Conservation (phyloP, 495 filamentous ascomycete genomes). For the Tuber aestivum region DNA sequence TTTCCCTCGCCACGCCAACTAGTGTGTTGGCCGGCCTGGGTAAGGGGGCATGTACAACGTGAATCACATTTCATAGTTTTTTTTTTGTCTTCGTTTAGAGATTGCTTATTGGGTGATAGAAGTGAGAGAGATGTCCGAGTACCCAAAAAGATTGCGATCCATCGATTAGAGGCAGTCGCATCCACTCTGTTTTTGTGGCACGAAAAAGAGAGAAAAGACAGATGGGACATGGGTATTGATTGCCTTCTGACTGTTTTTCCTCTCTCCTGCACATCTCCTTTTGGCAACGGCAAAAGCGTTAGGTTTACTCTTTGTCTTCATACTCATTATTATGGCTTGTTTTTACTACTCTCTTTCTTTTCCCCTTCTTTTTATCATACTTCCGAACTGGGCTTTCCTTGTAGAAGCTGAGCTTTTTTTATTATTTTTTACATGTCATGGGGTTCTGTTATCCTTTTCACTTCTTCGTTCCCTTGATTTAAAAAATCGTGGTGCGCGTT, state of each 20-base stretch:
- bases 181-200: neutral
- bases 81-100: slow-evolving; percentile 1
- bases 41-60: neutral
- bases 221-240: neutral
- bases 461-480: neutral
- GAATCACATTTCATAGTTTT: neutral
- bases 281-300: neutral
- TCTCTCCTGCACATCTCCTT: neutral
- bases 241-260: neutral
- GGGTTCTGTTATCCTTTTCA: neutral
- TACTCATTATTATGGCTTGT: neutral
- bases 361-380: neutral
- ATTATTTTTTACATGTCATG: slow-evolving; percentile 1
- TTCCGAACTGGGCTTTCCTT: neutral
- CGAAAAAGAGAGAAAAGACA: neutral
- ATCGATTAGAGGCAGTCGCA: neutral
- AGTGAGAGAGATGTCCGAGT: neutral
- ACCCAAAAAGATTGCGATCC: neutral
- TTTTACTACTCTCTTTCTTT: neutral
- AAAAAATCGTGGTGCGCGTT: neutral
- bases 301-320: neutral
- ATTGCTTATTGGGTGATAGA: neutral
- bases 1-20: neutral
- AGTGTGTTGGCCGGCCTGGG: neutral
- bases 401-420: slow-evolving; percentile 1